Percentiles rank a stretch among this genome's conserved stretches.
These are phyloP conservation scores for Polygonum maritimum DNA, from an alignment of 148 eudicot genomes.

Conservation along the genomic window DNA sequence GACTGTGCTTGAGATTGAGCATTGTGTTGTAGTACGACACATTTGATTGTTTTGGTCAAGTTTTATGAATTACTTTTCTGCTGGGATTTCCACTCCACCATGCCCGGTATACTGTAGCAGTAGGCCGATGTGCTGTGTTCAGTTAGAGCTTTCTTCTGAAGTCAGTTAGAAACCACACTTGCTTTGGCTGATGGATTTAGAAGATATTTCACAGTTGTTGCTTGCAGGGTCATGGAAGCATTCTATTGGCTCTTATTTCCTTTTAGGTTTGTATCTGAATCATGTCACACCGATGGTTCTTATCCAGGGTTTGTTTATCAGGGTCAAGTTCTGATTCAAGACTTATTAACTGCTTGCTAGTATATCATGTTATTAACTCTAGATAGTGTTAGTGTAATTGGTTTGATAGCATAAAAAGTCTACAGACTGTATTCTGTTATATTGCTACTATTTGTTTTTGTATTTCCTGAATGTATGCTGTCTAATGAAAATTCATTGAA, in stretches of 20 bases:
- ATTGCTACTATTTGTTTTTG: neutral
- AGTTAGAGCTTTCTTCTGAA: neutral
- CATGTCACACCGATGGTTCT: neutral
- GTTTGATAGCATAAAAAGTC: neutral
- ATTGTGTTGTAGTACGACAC: neutral
- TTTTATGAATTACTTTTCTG: neutral
- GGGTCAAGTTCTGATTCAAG: neutral
- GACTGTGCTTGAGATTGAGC: neutral
- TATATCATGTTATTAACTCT: neutral
- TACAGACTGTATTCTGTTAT: neutral
- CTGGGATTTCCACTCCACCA: neutral
- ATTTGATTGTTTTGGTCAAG: neutral
- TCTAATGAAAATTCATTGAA: neutral
- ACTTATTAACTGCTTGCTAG: neutral
- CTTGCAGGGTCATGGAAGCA: neutral
- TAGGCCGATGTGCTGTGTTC: neutral
- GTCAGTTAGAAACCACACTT: neutral
- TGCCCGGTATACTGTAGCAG: neutral
- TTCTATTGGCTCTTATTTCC: neutral
- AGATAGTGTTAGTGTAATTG: neutral
- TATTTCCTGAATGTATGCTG: neutral
- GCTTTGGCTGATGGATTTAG: neutral
- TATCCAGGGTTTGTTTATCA: neutral
- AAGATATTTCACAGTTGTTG: neutral
- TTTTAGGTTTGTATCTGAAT: neutral